Conservation (phyloP, 2,329 filamentous ascomycete genomes). For the Scedosporium minutisporum region DNA sequence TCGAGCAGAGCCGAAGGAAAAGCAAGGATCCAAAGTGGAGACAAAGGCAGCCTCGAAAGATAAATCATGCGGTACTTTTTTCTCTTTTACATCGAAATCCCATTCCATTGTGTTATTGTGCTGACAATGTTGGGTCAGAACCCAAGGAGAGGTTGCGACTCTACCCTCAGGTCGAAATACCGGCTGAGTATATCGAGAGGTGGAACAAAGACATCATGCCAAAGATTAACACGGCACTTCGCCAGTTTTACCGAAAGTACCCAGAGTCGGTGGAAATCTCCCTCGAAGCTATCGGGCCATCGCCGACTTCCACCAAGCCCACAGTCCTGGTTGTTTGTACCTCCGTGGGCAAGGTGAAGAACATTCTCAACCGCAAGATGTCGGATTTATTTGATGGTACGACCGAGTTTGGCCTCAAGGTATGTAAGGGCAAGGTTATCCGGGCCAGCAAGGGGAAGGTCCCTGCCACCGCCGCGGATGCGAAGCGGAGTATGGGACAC, state of each 20-base stretch:
- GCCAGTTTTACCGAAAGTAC: slow-evolving; percentile 61
- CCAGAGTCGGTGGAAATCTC: slow-evolving; percentile 72
- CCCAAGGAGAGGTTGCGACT: slow-evolving; percentile 37
- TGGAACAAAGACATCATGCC: slow-evolving; percentile 67
- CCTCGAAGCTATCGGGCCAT: slow-evolving; percentile 64
- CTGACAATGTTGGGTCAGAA: not conserved
- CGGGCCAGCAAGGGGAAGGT: slow-evolving; percentile 39
- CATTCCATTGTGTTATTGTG: no score
- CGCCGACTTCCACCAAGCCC: slow-evolving; percentile 53
- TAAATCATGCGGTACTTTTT: not conserved
- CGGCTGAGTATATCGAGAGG: slow-evolving; percentile 53
- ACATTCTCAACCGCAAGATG: slow-evolving; percentile 60
- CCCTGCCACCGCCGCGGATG: slow-evolving; percentile 16
- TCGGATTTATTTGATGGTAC: slow-evolving; percentile 54
- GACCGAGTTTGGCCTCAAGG: slow-evolving; percentile 56
- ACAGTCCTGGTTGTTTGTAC: slow-evolving; percentile 71
- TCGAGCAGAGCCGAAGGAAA: not conserved
- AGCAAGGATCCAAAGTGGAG: not conserved
- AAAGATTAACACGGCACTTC: slow-evolving; percentile 61
- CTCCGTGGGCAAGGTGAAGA: slow-evolving; percentile 62
- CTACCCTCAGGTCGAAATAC: slow-evolving; percentile 49
- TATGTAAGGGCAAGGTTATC: slow-evolving; percentile 59
- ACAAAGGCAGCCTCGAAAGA: not conserved
- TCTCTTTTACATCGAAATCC: no score
- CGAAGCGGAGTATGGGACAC: slow-evolving; percentile 21